Conservation (phyloP, 164 flowering plant species). For the Warburgia ugandensis region DNA sequence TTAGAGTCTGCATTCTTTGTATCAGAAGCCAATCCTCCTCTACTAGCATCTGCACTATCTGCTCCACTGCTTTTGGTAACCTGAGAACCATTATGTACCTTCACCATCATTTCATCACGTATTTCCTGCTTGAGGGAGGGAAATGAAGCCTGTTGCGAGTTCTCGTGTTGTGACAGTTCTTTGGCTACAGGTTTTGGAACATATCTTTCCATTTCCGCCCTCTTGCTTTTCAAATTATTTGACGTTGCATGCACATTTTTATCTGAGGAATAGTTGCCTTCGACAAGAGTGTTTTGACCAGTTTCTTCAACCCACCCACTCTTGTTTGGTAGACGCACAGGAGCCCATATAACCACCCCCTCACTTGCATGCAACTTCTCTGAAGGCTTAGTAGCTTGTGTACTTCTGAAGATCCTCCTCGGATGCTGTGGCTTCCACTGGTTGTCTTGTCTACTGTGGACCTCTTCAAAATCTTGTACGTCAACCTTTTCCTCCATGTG, state of each 20-base stretch:
- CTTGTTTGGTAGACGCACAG: constrained; percentile 59
- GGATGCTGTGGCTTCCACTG: constrained; percentile 60
- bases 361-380: constrained; percentile 54
- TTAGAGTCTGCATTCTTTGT: constrained; percentile 36
- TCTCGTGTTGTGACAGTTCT: constrained; percentile 74
- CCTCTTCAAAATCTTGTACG: constrained; percentile 40
- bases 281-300: constrained; percentile 18
- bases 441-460: constrained; percentile 27
- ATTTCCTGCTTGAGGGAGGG: constrained; percentile 24
- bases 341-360: constrained; percentile 75
- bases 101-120: constrained; percentile 23
- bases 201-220: constrained; percentile 96
- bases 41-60: constrained; percentile 18
- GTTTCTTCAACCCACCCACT: constrained; percentile 38
- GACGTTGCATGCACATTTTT: constrained; percentile 37
- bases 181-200: constrained; percentile 91
- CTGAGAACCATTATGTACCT: constrained; percentile 18
- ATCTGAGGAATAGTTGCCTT: constrained; percentile 18
- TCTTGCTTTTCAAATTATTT: constrained; percentile 56
- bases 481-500: constrained; percentile 26
- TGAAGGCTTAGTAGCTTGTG: constrained; percentile 31
- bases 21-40: constrained; percentile 20
- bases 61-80: constrained; percentile 20
- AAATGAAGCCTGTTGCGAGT: constrained; percentile 19
- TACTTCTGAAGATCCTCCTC: constrained; percentile 45